Base-by-base conservation (phyloP, 495 filamentous ascomycete species). In the Hyaloscypha bicolor region DNA sequence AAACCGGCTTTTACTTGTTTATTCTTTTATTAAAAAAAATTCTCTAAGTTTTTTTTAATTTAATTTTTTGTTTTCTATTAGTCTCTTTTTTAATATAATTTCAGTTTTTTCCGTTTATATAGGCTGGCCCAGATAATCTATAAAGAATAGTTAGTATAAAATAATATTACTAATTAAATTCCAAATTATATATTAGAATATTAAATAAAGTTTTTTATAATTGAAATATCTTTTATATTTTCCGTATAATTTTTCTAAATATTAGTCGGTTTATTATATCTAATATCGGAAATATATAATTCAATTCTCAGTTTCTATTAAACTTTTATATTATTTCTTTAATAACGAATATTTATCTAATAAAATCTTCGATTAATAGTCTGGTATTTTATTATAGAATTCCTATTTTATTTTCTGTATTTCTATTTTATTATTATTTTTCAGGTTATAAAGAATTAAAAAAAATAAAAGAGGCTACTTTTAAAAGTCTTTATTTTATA, bases 81-180 rank as follows among this genome's bases (percentile, higher is more conserved):
- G 51, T 53, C 51, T 25, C 16, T 53, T 53, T 19, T 53, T 53
- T 19, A 53, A 53, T 37, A 25, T 25, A 53, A 53, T 14, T 53
- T 53, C 51, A 53, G 16, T 53, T 53, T 19, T 6, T 14, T n/a
- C 19, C 16, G 19, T 53, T 53, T 25, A 25, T 53, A 53, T 53
- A 4, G 25, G 25, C 37, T 61, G 33, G 59, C 42, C 33, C 59
- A 39, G 59, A 61, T 30, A 42, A 19, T 61, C 59, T 61, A 30
- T 30, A 61, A 61, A 42, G 59, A 61, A 61, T 61, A 61, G 59
- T 61, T 61, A 61, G 16, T 19, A 61, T 61, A 61, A 32, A 61
- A 61, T 32, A 61, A 32, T 22, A 61, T 61, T 32, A 61, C 59
- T n/a, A 61, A 61, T 61, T 42, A 32, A 45, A 39, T 32, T 61